Percentiles rank a stretch among this genome's conserved stretches.
Evolutionary conservation across 1,284 basidiomycete species (phyloP).

Genomic region (Austropuccinia psidii): DNA sequence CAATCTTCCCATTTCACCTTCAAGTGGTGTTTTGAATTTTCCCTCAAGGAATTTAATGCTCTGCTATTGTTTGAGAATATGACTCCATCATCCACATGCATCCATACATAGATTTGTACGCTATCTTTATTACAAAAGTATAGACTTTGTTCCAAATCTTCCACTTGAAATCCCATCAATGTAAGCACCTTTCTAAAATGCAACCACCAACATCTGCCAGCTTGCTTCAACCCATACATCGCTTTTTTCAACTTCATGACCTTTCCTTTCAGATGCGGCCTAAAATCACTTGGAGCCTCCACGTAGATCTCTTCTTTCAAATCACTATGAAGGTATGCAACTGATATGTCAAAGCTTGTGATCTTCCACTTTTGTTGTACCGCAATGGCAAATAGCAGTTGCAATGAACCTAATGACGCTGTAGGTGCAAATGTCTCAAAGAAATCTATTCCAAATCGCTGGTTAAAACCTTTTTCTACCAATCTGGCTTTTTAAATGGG

Average conservation of each 20-base stretch:
- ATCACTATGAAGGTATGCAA: slow-evolving; percentile 3
- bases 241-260: neutral
- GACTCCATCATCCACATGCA: slow-evolving; percentile 3
- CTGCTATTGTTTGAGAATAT: neutral
- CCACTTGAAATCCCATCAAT: neutral
- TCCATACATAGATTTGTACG: neutral
- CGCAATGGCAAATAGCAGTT: neutral
- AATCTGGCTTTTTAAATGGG: neutral
- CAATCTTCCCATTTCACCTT: neutral
- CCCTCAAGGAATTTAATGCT: neutral
- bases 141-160: neutral
- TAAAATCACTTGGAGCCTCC: neutral
- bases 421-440: slow-evolving; percentile 3
- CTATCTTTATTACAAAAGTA: neutral
- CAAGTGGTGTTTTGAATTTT: neutral
- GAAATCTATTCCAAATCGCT: neutral
- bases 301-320: neutral
- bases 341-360: neutral
- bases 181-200: neutral
- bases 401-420: neutral
- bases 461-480: neutral
- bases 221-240: neutral
- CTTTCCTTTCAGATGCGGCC: neutral
- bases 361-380: neutral
- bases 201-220: slow-evolving; percentile 1